Conservation (phyloP, 164 flowering plant genomes). For the Magnolia officinalis region DNA sequence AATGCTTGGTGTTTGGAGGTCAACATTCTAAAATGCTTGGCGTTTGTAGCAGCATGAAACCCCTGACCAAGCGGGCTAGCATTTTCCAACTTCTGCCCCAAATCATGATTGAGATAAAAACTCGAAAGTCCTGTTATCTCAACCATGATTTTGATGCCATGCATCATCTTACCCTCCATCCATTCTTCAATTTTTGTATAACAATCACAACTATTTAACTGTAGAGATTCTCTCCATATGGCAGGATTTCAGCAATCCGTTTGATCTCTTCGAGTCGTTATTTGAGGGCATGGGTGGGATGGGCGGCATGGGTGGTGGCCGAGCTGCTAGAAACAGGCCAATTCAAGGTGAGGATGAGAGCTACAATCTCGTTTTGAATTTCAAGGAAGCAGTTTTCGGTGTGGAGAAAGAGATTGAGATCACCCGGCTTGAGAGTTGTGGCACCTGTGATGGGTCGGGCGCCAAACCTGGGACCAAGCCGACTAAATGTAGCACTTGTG, state of each 20-base stretch:
- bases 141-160: not conserved
- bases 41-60: too few relatives aligned
- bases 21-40: too few relatives aligned
- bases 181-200: not conserved
- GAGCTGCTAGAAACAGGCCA: conserved; percentile 57
- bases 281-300: conserved; percentile 76
- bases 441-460: conserved; percentile 87
- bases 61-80: too few relatives aligned
- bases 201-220: not conserved
- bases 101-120: too few relatives aligned
- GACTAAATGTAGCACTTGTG: conserved; percentile 68
- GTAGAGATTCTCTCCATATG: not conserved
- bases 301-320: conserved; percentile 66
- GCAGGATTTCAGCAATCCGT: conserved; percentile 92
- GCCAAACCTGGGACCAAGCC: conserved; percentile 86
- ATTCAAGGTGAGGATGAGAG: conserved; percentile 79
- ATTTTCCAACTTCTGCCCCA: too few relatives aligned
- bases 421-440: conserved; percentile 72
- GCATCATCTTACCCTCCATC: not conserved
- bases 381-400: conserved; percentile 92
- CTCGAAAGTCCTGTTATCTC: not conserved
- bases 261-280: conserved; percentile 80
- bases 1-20: too few relatives aligned
- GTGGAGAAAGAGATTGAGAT: conserved; percentile 89
- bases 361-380: conserved; percentile 67